Evolutionary conservation across 1,284 basidiomycete genomes (phyloP).

Genomic region (Cutaneotrichosporon sp.): DNA sequence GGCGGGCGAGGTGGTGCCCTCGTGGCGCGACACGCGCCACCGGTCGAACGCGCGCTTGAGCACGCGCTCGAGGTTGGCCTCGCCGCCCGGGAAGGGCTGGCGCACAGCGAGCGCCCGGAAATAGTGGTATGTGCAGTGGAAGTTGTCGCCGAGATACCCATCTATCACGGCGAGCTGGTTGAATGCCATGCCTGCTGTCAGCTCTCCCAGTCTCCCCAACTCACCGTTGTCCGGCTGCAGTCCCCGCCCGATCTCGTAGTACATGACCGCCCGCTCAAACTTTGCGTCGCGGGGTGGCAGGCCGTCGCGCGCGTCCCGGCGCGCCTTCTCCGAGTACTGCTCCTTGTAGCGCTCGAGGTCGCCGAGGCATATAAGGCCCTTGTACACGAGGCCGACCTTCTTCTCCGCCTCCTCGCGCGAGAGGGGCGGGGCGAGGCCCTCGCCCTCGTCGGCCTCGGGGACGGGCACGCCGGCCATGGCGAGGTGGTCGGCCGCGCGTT

Average conservation of each 20-base stretch:
- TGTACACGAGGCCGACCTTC: constrained; percentile 73
- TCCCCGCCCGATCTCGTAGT: constrained; percentile 79
- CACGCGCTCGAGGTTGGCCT: constrained; percentile 76
- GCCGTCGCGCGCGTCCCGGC: constrained; percentile 33
- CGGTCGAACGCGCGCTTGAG: constrained; percentile 67
- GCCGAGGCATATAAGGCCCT: constrained; percentile 86
- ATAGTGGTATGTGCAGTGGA: constrained; percentile 79
- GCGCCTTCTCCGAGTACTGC: constrained; percentile 60
- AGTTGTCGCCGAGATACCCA: constrained; percentile 78
- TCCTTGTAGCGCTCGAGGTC: constrained; percentile 93
- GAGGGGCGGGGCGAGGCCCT: constrained; percentile 53
- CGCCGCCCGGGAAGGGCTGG: constrained; percentile 82
- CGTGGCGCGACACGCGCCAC: constrained; percentile 40
- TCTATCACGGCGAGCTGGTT: constrained; percentile 95
- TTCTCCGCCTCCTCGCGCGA: constrained; percentile 61
- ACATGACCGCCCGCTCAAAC: constrained; percentile 72
- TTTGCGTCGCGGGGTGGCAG: constrained; percentile 13
- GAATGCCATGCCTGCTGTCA: constrained; percentile 73
- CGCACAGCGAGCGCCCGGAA: constrained; percentile 87
- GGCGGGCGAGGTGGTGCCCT: constrained; percentile 26
- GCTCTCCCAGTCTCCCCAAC: constrained; percentile 32
- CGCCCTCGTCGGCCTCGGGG: constrained; percentile 30
- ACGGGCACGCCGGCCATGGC: constrained; percentile 61
- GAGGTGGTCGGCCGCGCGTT: constrained; percentile 53
- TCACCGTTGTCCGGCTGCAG: constrained; percentile 69